These are phyloP conservation scores for Danielozyma ontarioensis DNA, from an alignment of 805 yeast genomes.

Conservation along the genomic window DNA sequence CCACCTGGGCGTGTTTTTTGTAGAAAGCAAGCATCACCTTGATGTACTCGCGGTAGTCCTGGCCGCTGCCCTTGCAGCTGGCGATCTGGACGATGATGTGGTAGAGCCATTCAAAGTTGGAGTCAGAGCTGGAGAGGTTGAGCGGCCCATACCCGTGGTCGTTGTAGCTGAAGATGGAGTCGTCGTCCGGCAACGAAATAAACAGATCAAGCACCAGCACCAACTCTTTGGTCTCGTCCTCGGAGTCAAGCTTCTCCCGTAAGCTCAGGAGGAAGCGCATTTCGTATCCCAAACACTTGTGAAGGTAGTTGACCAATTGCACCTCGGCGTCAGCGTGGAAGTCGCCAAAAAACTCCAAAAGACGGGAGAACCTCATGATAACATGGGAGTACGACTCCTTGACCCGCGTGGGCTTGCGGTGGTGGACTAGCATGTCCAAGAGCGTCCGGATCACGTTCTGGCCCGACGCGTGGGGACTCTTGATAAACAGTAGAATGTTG, in stretches of 20 bases:
- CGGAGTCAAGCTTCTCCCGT: slow-evolving; percentile 11
- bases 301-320: slow-evolving; percentile 10
- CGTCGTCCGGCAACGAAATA: slow-evolving; percentile 11
- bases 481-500: no score
- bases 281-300: slow-evolving; percentile 17
- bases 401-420: slow-evolving; percentile 10
- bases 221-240: slow-evolving; percentile 17
- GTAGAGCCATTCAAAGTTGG: slow-evolving; percentile 15
- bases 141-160: slow-evolving; percentile 6
- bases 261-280: slow-evolving; percentile 9
- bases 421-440: no score
- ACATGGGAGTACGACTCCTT: slow-evolving; percentile 13
- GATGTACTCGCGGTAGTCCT: slow-evolving; percentile 12
- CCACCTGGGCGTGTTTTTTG: slow-evolving; percentile 13
- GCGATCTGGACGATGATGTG: slow-evolving; percentile 17
- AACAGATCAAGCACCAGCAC: slow-evolving; percentile 16
- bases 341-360: slow-evolving; percentile 12
- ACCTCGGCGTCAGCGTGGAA: slow-evolving; percentile 13
- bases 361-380: slow-evolving; percentile 8
- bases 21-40: slow-evolving; percentile 17
- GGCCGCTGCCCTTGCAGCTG: slow-evolving; percentile 8
- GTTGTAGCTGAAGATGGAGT: slow-evolving; percentile 18
- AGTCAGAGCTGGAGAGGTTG: slow-evolving; percentile 12
- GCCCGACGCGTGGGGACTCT: no score
- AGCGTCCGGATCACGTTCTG: no score